Percentiles rank a stretch among this genome's conserved stretches.
Conservation (phyloP, 257 asterid species). For the Solanum chiquidenum region DNA sequence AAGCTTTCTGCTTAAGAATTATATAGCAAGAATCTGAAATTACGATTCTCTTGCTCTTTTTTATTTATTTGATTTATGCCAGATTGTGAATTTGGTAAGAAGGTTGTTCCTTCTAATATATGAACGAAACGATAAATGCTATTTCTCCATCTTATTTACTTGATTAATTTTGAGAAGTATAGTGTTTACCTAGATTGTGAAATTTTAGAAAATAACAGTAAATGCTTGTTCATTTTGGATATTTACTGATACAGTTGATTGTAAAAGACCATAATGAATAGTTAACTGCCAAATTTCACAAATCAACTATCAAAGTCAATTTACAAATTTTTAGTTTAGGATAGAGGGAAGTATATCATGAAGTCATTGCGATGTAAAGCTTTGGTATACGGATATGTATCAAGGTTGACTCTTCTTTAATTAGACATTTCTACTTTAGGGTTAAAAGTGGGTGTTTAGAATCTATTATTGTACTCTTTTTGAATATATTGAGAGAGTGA, state of each 20-base stretch:
- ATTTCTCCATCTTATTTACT: not conserved
- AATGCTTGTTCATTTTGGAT: not conserved
- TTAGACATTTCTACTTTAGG: not conserved
- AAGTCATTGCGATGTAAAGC: not conserved
- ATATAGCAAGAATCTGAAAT: not conserved
- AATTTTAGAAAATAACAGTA: not conserved
- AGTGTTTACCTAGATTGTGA: not conserved
- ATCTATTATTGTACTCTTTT: not conserved
- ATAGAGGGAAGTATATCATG: not conserved
- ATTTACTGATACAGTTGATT: not conserved
- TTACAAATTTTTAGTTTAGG: not conserved
- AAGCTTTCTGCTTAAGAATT: not conserved
- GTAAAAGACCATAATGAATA: not conserved
- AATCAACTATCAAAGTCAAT: not conserved
- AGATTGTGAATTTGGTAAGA: not conserved
- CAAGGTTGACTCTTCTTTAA: not conserved
- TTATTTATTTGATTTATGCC: not conserved
- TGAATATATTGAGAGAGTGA: not conserved
- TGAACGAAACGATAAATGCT: not conserved
- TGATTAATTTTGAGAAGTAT: not conserved
- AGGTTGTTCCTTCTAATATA: not conserved
- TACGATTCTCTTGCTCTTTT: not conserved
- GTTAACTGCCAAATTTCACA: not conserved
- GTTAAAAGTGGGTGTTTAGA: not conserved
- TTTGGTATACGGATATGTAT: not conserved